Evolutionary conservation across 495 filamentous ascomycete species (phyloP).

Genomic region (Ascobolus immersus): DNA sequence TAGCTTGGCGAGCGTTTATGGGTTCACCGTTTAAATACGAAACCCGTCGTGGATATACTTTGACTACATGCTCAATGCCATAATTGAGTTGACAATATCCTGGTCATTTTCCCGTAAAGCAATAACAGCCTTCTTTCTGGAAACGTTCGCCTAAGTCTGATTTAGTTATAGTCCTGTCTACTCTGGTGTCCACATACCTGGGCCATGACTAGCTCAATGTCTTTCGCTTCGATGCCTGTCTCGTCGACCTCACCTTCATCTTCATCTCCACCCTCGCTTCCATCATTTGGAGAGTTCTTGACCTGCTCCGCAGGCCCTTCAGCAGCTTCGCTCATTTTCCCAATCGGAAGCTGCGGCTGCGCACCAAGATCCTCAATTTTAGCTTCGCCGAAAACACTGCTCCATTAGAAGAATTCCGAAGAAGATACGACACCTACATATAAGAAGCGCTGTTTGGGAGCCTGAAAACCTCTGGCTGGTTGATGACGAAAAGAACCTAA

Average conservation of each 20-base stretch:
- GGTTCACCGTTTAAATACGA: no score
- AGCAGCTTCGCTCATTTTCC: conserved; percentile 24
- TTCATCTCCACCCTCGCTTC: conserved; percentile 58
- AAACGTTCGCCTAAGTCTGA: conserved; percentile 66
- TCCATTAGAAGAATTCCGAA: neutral
- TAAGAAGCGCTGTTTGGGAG: conserved; percentile 95
- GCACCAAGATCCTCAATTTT: conserved; percentile 98
- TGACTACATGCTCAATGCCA: conserved; percentile 93
- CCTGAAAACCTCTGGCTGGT: conserved; percentile 97
- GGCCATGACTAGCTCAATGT: conserved; percentile 97
- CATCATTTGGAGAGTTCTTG: conserved; percentile 32
- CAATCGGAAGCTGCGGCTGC: conserved; percentile 45
- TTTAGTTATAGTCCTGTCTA: no score
- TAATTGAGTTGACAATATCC: conserved; percentile 99
- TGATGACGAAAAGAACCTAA: conserved; percentile 97
- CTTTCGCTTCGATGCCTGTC: conserved; percentile 81
- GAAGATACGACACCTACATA: conserved; percentile 41
- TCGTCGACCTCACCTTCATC: conserved; percentile 93
- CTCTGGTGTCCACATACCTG: no score
- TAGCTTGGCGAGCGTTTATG: no score
- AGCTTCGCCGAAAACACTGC: conserved; percentile 97
- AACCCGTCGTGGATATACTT: no score
- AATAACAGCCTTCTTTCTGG: conserved; percentile 93
- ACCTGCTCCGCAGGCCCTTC: conserved; percentile 34
- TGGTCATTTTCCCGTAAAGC: conserved; percentile 97